Evolutionary conservation across 257 asterid species (phyloP), one percentile per base, ranked within the genome.

Genomic region (Petunia secreta): DNA sequence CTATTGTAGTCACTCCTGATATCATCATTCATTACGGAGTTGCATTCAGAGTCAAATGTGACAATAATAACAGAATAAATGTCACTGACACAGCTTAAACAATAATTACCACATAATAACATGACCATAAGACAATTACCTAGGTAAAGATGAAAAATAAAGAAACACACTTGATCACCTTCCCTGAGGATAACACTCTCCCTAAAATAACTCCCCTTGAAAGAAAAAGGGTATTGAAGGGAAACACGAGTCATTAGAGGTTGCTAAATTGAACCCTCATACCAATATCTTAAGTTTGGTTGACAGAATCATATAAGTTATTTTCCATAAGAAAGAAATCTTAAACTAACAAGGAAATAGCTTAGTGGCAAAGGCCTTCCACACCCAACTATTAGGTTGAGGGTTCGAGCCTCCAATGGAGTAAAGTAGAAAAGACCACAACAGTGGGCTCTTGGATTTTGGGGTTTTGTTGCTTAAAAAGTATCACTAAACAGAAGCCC

Each of bases 1-100:
- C 98, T 76, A 94, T 94, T 4, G 98, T 94, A 84, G 91, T 87
- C 80, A 94, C 98, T 50, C 98, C 98, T 94, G 83, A 52, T 58
- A 64, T 79, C 52, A 64, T 64, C 75, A 64, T 64, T 69, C n/a
- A 38, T 16, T 48, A 4, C 37, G 36, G 75, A 63, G 44, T 48
- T 48, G 8, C 50, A 65, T 57, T 79, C 10, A 52, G 52, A 38
- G 25, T 25, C 64, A 25, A 52, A 79, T 6, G 4, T 15, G 66
- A 48, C 7, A 3, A 63, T 4, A 64, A 46, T 50, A 63, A 50
- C 8, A 1, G 50, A 34, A 36, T 40, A 25, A 46, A 48, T 36
- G 6, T 63, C 8, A 52, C 53, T 63, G 54, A 63, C 46, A 41
- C 63, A 64, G 59, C 37, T 16, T 48, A 64, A 62, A 52, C 53